Base-by-base conservation (phyloP, 208 protist genomes). In the Leishmania amazonensis region DNA sequence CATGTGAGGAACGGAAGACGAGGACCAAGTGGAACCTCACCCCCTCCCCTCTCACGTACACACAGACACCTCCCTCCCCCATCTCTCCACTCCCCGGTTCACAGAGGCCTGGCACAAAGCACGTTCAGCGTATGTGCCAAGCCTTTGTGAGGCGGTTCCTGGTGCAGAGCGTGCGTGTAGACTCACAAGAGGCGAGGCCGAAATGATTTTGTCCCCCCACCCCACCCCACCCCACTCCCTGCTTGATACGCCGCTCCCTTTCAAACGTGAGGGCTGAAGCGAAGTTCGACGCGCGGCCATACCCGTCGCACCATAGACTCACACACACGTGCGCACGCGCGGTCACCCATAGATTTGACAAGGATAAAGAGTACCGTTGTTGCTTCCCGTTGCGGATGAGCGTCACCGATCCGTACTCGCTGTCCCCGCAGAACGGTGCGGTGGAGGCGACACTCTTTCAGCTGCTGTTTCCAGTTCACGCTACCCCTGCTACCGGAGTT, bases 371-470 rank as follows among this genome's bases (percentile, higher is more conserved):
- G 38, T 19, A 9, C 15, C 21, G 9, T 54, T 64, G 28, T 0
- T 17, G 53, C 13, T 65, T 58, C n/a, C 31, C 19, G 35, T n/a
- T 42, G 74, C n/a, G 9, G 74, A 78, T 65, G 74, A 78, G 53
- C 38, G 21, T 15, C 21, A 60, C 57, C 3, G 74, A 78, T 78
- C 74, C 74, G 9, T 78, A 78, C 40, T 58, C 74, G 51, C 28
- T 65, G 51, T 58, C 54, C 9, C 35, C 53, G 35, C 35, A 13
- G 31, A 64, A 65, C 1, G 53, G 74, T 65, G 51, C 17, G 53
- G 57, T 21, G 74, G 38, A 62, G 53, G 62, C 11, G 74, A 78
- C 74, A 78, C 40, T 78, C 38, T 78, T 78, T 78, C 74, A 78
- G 13, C 1, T 47, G 5, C 40, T 78, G 4, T 65, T 78, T 78